Evolutionary conservation across 441 rosid species (phyloP), one percentile per base, ranked within the genome.

Genomic region (Adansonia rubrostipa): DNA sequence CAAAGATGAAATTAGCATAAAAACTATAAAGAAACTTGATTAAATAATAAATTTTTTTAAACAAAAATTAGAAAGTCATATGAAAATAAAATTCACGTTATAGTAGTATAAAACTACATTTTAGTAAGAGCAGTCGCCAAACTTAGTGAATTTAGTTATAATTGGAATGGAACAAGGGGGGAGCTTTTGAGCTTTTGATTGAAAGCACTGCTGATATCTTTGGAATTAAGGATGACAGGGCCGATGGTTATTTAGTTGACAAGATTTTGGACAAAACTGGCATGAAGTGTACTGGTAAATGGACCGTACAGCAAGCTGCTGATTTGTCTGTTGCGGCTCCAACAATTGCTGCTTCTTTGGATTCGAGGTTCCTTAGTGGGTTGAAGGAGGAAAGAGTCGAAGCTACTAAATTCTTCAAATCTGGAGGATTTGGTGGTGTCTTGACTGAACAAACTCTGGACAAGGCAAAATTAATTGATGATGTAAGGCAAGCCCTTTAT

Each of bases 351-450:
- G 70, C 50, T 40, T 65, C 70, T 15, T 44, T 65, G 70, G 70
- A 65, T 65, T 65, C 70, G 36, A 65, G 70, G 70, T 65, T 65
- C 70, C 70, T 65, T n/a, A 65, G 50, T 65, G 70, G 70, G 50
- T 40, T 65, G 50, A 65, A 65, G 20, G 70, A 65, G 13, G 70
- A 65, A 65, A 40, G 70, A 40, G 70, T 65, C 7, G 70, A 65
- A 65, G 70, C 70, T 9, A 47, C 50, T 9, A 64, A 36, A 64
- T 20, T 64, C 69, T 64, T 64, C 13, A 40, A 64, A 64, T 64
- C 69, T 14, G 69, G 48, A 64, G 69, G 69, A 64, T 64, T 64
- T 36, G 48, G 47, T 36, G 69, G 33, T 64, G 40, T 64, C 47
- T 63, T 36, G 69, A 40, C 48, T 17, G 47, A 64, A 17, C 69